phyloP scores from a whole-genome alignment of 2,329 filamentous ascomycete genomes.

The Penicillium palitans region DNA sequence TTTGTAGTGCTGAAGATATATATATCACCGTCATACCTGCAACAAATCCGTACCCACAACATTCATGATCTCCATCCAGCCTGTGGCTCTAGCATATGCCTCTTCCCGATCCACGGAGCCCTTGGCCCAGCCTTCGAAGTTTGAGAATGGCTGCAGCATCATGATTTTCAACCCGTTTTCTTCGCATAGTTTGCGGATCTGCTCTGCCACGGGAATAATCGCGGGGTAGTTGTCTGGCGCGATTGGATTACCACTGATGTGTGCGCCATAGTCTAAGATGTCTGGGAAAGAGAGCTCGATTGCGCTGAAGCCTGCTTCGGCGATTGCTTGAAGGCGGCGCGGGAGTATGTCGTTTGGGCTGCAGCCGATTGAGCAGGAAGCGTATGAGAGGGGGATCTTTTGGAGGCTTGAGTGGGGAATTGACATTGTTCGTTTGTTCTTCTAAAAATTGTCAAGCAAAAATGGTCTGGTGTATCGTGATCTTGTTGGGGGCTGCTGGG shows the following conservation, averaged over 20 bases:
- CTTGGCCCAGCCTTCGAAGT: slow-evolving; percentile 72
- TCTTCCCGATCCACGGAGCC: slow-evolving; percentile 60
- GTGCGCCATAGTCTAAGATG: slow-evolving; percentile 62
- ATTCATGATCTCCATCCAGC: slow-evolving; percentile 72
- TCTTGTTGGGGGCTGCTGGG: neutral
- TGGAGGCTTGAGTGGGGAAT: slow-evolving; percentile 20
- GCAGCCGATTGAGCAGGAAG: slow-evolving; percentile 46
- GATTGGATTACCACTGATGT: slow-evolving; percentile 53
- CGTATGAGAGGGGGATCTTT: slow-evolving; percentile 42
- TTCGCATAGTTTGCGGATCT: slow-evolving; percentile 57
- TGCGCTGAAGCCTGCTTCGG: slow-evolving; percentile 53
- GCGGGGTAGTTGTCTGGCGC: slow-evolving; percentile 59
- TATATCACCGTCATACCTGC: slow-evolving; percentile 52
- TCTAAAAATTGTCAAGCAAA: neutral
- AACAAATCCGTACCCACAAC: slow-evolving; percentile 68
- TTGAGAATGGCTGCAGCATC: slow-evolving; percentile 73
- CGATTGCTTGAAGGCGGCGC: slow-evolving; percentile 43
- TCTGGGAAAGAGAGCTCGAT: slow-evolving; percentile 77
- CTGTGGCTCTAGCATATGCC: slow-evolving; percentile 61
- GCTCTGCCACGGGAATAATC: slow-evolving; percentile 55
- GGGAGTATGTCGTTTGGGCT: slow-evolving; percentile 37
- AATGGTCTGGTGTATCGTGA: neutral
- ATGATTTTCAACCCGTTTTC: slow-evolving; percentile 61
- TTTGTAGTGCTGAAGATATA: neutral
- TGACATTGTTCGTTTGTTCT: slow-evolving; percentile 3